Evolutionary conservation across 495 filamentous ascomycete species (phyloP).

Genomic region (Hypoxylon perforatum): DNA sequence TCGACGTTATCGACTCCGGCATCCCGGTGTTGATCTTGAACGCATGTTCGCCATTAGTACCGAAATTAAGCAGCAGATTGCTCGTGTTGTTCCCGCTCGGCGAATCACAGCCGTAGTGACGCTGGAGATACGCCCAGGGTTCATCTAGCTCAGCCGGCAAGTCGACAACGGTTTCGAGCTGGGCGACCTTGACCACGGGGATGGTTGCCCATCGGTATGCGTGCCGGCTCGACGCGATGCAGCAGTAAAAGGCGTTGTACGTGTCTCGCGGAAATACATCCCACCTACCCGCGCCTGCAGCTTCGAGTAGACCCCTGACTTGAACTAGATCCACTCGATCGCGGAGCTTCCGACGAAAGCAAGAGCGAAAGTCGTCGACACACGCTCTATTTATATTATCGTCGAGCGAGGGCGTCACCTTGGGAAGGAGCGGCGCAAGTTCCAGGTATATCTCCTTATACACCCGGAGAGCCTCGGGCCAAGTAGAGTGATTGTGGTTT

Average conservation of each 20-base stretch:
- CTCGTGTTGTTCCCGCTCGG: constrained; percentile 52
- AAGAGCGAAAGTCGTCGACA: constrained; percentile 12
- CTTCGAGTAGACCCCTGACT: constrained; percentile 39
- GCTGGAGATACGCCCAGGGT: constrained; percentile 54
- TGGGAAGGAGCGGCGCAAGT: constrained; percentile 43
- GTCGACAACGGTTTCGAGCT: constrained; percentile 51
- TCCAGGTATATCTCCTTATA: constrained; percentile 52
- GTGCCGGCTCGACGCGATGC: constrained; percentile 50
- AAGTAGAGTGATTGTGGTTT: constrained; percentile 34
- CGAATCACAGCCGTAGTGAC: constrained; percentile 49
- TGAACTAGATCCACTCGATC: constrained; percentile 40
- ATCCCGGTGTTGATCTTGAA: constrained; percentile 52
- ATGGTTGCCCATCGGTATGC: constrained; percentile 59
- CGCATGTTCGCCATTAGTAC: constrained; percentile 35
- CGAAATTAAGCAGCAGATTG: constrained; percentile 51
- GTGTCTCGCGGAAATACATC: constrained; percentile 41
- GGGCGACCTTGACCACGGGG: constrained; percentile 54
- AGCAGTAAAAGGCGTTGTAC: constrained; percentile 54
- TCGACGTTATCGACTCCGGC: constrained; percentile 37
- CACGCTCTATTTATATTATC: constrained; percentile 29
- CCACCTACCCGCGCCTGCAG: constrained; percentile 42
- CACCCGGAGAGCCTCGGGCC: constrained; percentile 44
- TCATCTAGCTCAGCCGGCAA: constrained; percentile 50
- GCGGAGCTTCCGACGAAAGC: constrained; percentile 18
- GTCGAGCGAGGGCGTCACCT: constrained; percentile 35